Conservation (phyloP, 75 land plant species). For the Sequoiadendron giganteum region DNA sequence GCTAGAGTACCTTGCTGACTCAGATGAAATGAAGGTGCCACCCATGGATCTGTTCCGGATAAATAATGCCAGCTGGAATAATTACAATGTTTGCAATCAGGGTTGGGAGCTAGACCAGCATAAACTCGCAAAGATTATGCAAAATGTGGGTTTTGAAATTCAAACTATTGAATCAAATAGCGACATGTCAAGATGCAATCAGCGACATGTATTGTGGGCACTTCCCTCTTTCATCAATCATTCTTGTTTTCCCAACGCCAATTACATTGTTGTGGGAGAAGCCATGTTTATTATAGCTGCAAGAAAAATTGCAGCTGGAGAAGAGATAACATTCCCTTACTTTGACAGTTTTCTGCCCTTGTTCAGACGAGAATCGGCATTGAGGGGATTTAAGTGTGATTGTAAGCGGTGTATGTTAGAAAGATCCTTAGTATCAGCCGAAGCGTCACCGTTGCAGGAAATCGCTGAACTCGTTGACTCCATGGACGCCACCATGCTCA, state of each 20-base stretch:
- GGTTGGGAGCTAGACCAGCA: neutral
- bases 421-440: neutral
- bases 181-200: neutral
- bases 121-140: neutral
- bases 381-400: constrained; percentile 10
- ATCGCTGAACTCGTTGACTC: no score
- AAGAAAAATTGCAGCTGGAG: neutral
- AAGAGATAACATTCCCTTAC: constrained; percentile 21
- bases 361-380: neutral
- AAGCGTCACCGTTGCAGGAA: no score
- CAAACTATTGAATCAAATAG: neutral
- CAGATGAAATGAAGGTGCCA: no score
- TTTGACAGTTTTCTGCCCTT: neutral
- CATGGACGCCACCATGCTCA: no score
- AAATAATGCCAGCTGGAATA: no score
- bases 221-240: constrained; percentile 21
- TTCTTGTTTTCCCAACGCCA: constrained; percentile 14
- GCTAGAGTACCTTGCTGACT: no score
- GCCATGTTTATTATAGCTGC: constrained; percentile 14
- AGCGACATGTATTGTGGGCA: constrained; percentile 6
- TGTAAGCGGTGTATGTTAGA: constrained; percentile 16
- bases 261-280: neutral
- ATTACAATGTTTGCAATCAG: neutral
- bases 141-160: neutral
- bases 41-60: no score